Evolutionary conservation across 371 early-diverging fungal species (phyloP).

Genomic region (Rhizopus sp.): DNA sequence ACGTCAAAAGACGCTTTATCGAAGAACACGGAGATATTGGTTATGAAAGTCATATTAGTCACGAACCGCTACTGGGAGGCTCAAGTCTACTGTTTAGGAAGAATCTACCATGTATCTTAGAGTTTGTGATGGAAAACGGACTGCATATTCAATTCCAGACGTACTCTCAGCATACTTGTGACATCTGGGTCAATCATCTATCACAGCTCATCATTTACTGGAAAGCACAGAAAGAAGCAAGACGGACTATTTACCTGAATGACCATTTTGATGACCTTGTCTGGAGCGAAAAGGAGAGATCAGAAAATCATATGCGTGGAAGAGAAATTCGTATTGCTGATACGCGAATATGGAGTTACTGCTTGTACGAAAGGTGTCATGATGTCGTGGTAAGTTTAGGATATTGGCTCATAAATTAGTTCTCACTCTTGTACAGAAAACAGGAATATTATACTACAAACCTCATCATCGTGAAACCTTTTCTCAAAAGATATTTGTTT

Average conservation of each 20-base stretch:
- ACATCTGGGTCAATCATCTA: slow-evolving; percentile 55
- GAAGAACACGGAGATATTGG: not conserved
- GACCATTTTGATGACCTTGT: slow-evolving; percentile 16
- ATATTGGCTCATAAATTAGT: not conserved
- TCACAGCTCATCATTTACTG: slow-evolving; percentile 51
- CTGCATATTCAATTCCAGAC: slow-evolving; percentile 37
- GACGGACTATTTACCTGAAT: slow-evolving; percentile 36
- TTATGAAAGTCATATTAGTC: slow-evolving; percentile 7
- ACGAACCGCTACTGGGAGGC: slow-evolving; percentile 6
- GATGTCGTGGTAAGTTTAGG: slow-evolving; percentile 35
- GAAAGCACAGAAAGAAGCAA: slow-evolving; percentile 50
- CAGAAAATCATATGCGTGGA: slow-evolving; percentile 23
- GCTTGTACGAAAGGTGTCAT: slow-evolving; percentile 44
- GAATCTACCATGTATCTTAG: slow-evolving; percentile 24
- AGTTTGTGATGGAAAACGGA: slow-evolving; percentile 48
- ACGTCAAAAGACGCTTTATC: slow-evolving; percentile 31
- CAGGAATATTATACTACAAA: slow-evolving; percentile 58
- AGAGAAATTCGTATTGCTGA: slow-evolving; percentile 27
- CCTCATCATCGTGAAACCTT: slow-evolving; percentile 50
- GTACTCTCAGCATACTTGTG: slow-evolving; percentile 46
- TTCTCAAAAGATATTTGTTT: slow-evolving; percentile 49
- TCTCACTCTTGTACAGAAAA: slow-evolving; percentile 41
- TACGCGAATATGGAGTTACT: slow-evolving; percentile 61
- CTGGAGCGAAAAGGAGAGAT: slow-evolving; percentile 23
- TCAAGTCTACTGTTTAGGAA: not conserved